A percentile compares a stretch with the other conserved stretches of the same genome.
Conservation (phyloP, 2,329 filamentous ascomycete genomes). For the Aspergillus melleus region DNA sequence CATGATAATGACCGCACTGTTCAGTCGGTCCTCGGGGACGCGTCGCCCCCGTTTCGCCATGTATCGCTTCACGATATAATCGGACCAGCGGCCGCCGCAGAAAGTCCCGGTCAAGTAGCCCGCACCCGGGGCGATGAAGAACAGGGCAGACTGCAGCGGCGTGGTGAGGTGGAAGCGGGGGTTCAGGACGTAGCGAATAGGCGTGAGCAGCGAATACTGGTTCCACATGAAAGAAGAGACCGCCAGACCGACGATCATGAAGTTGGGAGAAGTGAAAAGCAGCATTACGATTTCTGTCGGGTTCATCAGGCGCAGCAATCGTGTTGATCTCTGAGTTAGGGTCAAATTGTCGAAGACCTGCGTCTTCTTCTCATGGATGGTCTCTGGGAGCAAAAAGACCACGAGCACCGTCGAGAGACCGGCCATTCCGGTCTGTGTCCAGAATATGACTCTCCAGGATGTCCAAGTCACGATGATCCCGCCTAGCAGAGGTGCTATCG, state of each 20-base stretch:
- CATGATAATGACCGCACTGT: not conserved
- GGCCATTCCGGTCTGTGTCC: not conserved
- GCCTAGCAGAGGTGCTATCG: not conserved
- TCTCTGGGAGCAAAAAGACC: not conserved
- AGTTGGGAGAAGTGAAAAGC: not conserved
- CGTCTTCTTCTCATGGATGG: not conserved
- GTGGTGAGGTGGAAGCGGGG: conserved; percentile 1
- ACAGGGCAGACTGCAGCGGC: not conserved
- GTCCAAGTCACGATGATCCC: conserved; percentile 3
- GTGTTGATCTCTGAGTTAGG: not conserved
- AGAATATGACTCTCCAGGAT: conserved; percentile 4
- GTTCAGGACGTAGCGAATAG: not conserved
- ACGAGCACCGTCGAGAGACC: not conserved
- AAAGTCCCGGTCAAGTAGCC: conserved; percentile 1
- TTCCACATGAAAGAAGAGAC: not conserved
- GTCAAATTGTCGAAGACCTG: not conserved
- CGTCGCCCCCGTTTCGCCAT: not conserved
- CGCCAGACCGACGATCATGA: not conserved
- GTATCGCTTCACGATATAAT: not conserved
- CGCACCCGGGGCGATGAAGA: conserved; percentile 1
- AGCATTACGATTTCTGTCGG: not conserved
- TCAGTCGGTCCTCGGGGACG: conserved; percentile 2
- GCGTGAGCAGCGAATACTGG: conserved; percentile 2
- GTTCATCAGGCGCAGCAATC: not conserved
- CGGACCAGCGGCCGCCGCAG: not conserved